A percentile compares a stretch with the other conserved stretches of the same genome.
These are phyloP conservation scores for Cryoendolithus antarcticus DNA, from an alignment of 2,329 filamentous ascomycete species.

Conservation along the genomic window DNA sequence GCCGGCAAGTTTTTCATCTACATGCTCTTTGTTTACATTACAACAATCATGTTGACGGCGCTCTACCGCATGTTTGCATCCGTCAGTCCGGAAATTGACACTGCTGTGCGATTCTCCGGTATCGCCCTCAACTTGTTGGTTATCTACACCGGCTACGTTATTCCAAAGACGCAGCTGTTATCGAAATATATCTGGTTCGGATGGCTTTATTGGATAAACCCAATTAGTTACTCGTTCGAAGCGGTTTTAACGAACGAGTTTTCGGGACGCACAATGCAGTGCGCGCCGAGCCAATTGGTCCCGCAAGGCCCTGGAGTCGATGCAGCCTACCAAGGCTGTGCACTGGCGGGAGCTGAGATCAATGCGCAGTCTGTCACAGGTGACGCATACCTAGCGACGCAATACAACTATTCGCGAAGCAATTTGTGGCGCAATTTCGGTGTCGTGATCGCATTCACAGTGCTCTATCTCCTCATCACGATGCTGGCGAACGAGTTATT, in stretches of 20 bases:
- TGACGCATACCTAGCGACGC: slow-evolving; percentile 39
- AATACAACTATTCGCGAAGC: slow-evolving; percentile 44
- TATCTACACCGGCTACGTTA: slow-evolving; percentile 56
- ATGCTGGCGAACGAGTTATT: slow-evolving; percentile 57
- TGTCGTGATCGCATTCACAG: slow-evolving; percentile 61
- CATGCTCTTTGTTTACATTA: slow-evolving; percentile 51
- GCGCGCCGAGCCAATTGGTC: slow-evolving; percentile 46
- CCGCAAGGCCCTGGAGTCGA: slow-evolving; percentile 46
- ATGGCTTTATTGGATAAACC: slow-evolving; percentile 44
- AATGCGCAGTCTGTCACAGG: slow-evolving; percentile 42
- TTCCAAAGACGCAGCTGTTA: slow-evolving; percentile 50
- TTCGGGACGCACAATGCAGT: slow-evolving; percentile 43
- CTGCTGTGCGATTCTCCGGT: slow-evolving; percentile 53
- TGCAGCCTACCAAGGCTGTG: slow-evolving; percentile 49
- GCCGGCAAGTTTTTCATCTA: slow-evolving; percentile 56
- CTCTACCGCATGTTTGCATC: slow-evolving; percentile 56
- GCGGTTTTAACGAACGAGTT: slow-evolving; percentile 58
- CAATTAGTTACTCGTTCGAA: slow-evolving; percentile 51
- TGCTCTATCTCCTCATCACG: slow-evolving; percentile 63
- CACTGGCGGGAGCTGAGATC: slow-evolving; percentile 44
- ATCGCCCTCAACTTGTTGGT: slow-evolving; percentile 50
- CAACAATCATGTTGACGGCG: slow-evolving; percentile 49
- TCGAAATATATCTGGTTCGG: slow-evolving; percentile 53
- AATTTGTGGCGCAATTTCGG: slow-evolving; percentile 65
- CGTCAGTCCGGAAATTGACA: slow-evolving; percentile 51